Evolutionary conservation across 192 early-diverging fungal genomes (phyloP), one percentile per base, ranked within the genome.

Genomic region (Polychytrium aggregatum): DNA sequence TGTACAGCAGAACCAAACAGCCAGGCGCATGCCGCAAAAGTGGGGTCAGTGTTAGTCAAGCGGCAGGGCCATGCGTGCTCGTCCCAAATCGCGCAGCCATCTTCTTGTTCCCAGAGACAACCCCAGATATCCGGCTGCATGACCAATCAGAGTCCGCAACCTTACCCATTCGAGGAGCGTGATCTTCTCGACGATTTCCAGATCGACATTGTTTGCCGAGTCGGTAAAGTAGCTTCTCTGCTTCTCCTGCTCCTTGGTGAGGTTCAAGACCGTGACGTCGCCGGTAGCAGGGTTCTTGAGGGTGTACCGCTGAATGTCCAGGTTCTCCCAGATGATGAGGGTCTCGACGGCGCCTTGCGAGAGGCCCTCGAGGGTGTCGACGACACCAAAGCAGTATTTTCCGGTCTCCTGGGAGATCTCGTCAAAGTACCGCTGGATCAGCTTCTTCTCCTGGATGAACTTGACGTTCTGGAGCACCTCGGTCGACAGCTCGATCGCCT

Each of bases 271-370:
- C 3, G 75, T 57, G 54, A 83, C 81, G 35, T 69, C 70, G 44
- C 82, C 79, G 14, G 79, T 84, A 33, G 60, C 40, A 27, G 79
- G 66, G 57, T 89, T 86, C 55, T 83, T 86, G 26, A 98, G 69
- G 1, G 78, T 71, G 56, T 79, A 80, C 18, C 93, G 85, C 35
- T 62, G 68, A 42, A 83, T 63, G 26, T 92, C 90, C 61, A 98
- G 67, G 65, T 85, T 86, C 64, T 98, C 96, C 84, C 87, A 98
- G 21, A 97, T 87, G 59, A 98, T 95, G 53, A 98, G 71, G 7
- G 82, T 94, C 63, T 98, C 93, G n/a, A 98, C 88, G n/a, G 96
- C 96, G 44, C 96, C 92, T 60, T 90, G 70, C 43, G 97, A 93
- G 51, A 98, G 64, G 13, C 88, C 96, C 70, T 89, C 90, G 50